These are phyloP conservation scores for Fusarium beomiforme DNA, from an alignment of 2,329 filamentous ascomycete genomes.

Conservation along the genomic window DNA sequence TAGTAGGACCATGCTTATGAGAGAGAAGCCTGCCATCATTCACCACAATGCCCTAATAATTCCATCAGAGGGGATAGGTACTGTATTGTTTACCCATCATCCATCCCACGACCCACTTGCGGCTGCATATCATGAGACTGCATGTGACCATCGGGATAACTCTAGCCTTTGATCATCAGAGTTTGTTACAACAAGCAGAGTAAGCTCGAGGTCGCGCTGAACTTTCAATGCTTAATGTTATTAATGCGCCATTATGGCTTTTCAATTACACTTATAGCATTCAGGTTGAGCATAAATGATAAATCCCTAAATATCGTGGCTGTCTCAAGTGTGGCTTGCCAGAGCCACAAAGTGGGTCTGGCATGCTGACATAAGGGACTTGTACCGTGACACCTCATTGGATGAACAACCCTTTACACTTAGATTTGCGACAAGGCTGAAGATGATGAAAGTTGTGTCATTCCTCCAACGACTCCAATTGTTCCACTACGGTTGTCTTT, in stretches of 20 bases:
- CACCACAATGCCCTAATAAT: background rate
- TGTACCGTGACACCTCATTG: conserved; percentile 19
- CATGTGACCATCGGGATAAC: background rate
- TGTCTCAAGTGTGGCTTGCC: conserved; percentile 8
- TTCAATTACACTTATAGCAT: conserved; percentile 3
- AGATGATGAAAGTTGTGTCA: conserved; percentile 15
- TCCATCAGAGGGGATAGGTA: background rate
- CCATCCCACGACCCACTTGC: conserved; percentile 1
- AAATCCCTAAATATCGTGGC: background rate
- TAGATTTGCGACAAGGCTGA: conserved; percentile 41
- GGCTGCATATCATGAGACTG: conserved; percentile 24
- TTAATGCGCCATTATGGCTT: conserved; percentile 1
- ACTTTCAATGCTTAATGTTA: background rate
- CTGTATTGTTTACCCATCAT: background rate
- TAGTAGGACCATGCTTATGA: background rate
- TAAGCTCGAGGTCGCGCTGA: background rate
- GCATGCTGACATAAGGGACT: conserved; percentile 34
- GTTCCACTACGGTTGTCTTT: background rate
- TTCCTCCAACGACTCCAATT: conserved; percentile 4
- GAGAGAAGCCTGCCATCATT: background rate
- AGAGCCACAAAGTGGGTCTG: background rate
- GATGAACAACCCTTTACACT: conserved; percentile 7
- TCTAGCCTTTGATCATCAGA: background rate
- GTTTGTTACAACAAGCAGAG: background rate
- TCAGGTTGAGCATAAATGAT: background rate